phyloP scores from a whole-genome alignment of 768 basidiomycete genomes.

The Antrodiella citrinella region DNA sequence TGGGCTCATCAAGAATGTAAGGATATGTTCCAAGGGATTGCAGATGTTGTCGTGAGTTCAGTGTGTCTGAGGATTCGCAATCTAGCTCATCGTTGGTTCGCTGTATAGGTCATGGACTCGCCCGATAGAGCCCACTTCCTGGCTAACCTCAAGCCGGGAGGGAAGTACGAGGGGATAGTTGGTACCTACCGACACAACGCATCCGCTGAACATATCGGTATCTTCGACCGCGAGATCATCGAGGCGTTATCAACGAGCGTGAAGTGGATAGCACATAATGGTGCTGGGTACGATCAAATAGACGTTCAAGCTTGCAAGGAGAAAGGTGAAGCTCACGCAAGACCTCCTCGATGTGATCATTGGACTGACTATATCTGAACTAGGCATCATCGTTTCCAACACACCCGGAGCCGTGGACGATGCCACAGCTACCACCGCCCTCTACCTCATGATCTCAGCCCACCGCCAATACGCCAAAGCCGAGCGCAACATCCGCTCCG shows the following conservation, averaged over 20 bases:
- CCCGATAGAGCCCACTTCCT: slow-evolving; percentile 56
- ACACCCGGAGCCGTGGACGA: slow-evolving; percentile 88
- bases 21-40: slow-evolving; percentile 53
- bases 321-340: too few relatives aligned
- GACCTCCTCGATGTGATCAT: too few relatives aligned
- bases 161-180: slow-evolving; percentile 63
- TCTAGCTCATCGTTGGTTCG: too few relatives aligned
- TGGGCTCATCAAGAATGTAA: slow-evolving; percentile 77
- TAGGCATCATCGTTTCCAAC: slow-evolving; percentile 76
- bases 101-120: slow-evolving; percentile 11
- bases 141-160: slow-evolving; percentile 47
- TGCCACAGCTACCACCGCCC: slow-evolving; percentile 80
- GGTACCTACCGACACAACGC: slow-evolving; percentile 76
- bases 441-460: slow-evolving; percentile 74
- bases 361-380: too few relatives aligned
- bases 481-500: slow-evolving; percentile 46
- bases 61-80: not conserved
- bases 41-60: slow-evolving; percentile 68
- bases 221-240: slow-evolving; percentile 76
- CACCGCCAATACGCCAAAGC: slow-evolving; percentile 63
- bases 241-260: slow-evolving; percentile 55
- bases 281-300: slow-evolving; percentile 87
- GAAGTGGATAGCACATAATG: slow-evolving; percentile 86
- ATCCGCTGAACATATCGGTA: slow-evolving; percentile 57
- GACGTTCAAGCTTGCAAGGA: slow-evolving; percentile 67